phyloP scores from a whole-genome alignment of 2,329 filamentous ascomycete species.

The Waltergamsia citrina region DNA sequence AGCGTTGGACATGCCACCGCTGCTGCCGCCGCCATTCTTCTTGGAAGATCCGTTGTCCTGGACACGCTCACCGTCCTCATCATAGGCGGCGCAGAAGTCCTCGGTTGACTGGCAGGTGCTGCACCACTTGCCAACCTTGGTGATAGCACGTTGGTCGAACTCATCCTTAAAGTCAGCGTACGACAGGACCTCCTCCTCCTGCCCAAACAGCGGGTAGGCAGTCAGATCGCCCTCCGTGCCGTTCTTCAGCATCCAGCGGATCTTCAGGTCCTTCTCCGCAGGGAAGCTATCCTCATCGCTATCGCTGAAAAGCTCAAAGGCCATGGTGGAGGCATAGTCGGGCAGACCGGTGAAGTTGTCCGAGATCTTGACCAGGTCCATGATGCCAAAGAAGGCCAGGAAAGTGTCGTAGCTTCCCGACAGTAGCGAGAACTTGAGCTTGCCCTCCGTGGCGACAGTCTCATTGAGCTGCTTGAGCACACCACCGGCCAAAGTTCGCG shows the following conservation, averaged over 20 bases:
- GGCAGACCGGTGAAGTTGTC: conserved; percentile 20
- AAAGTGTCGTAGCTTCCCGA: conserved; percentile 24
- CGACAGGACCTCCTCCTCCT: conserved; percentile 13
- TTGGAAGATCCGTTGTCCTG: too few relatives aligned
- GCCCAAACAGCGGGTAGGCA: conserved; percentile 19
- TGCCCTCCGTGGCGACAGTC: conserved; percentile 16
- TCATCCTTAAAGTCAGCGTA: conserved; percentile 17
- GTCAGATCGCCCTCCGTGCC: conserved; percentile 17
- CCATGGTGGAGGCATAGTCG: conserved; percentile 24
- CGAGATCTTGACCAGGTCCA: conserved; percentile 14
- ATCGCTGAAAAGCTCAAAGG: conserved; percentile 22
- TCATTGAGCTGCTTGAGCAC: conserved; percentile 19
- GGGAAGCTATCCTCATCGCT: conserved; percentile 14
- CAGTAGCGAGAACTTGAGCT: conserved; percentile 22
- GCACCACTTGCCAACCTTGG: conserved; percentile 20
- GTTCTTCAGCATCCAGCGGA: conserved; percentile 24
- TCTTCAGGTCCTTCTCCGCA: conserved; percentile 14
- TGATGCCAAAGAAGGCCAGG: conserved; percentile 22
- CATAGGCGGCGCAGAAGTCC: conserved; percentile 21
- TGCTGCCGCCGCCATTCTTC: conserved; percentile 4
- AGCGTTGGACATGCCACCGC: conserved; percentile 18
- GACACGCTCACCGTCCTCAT: conserved; percentile 7
- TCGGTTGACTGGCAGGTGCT: conserved; percentile 13
- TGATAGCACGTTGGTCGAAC: conserved; percentile 17
- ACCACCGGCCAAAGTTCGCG: conserved; percentile 18